These are phyloP conservation scores for Glycine latifolia DNA, from an alignment of 306 rosid species.

Conservation along the genomic window DNA sequence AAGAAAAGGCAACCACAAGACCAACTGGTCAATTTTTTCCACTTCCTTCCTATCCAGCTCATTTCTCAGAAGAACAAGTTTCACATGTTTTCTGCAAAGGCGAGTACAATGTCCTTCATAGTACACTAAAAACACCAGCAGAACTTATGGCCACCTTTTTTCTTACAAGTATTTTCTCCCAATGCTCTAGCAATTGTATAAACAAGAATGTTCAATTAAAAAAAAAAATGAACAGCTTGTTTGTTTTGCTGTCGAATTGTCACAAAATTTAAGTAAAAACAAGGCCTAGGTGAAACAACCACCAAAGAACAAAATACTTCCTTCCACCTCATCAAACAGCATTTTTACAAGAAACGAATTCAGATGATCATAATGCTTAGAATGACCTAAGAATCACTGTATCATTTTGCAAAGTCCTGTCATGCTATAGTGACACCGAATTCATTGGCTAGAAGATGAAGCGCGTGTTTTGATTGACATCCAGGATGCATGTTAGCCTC, in stretches of 20 bases:
- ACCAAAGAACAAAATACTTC: too few species aligned
- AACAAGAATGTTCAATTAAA: background rate
- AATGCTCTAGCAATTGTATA: background rate
- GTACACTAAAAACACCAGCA: background rate
- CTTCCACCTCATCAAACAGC: too few species aligned
- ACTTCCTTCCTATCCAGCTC: too few species aligned
- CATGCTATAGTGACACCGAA: conserved; percentile 1
- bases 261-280: background rate
- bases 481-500: background rate
- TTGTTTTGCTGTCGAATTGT: background rate
- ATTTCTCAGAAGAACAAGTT: background rate
- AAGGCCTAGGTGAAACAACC: background rate
- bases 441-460: background rate
- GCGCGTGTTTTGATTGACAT: background rate
- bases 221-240: background rate
- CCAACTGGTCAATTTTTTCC: too few species aligned
- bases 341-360: background rate
- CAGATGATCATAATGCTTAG: background rate
- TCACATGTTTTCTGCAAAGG: background rate
- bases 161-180: background rate
- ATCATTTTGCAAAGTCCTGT: background rate
- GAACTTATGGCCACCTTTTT: background rate
- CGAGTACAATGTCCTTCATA: background rate
- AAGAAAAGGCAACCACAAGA: too few species aligned
- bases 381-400: background rate